phyloP scores from a whole-genome alignment of 768 basidiomycete genomes.

The Mrakia gelida region DNA sequence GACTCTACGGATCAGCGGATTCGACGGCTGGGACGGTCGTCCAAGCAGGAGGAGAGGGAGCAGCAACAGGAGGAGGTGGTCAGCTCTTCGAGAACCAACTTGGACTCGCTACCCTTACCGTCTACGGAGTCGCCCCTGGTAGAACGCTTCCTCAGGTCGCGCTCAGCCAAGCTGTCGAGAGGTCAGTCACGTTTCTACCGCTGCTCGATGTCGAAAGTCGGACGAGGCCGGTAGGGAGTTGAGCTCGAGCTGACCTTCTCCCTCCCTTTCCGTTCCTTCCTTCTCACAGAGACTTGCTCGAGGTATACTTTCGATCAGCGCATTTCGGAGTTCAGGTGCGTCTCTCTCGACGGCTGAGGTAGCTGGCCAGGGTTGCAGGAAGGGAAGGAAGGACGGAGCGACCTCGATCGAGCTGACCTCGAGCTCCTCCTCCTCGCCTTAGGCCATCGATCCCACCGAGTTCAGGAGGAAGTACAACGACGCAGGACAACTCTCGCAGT shows the following conservation, averaged over 20 bases:
- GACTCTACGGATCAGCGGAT: not conserved
- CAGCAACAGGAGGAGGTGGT: not conserved
- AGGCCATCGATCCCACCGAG: not conserved
- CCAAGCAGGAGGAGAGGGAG: not conserved
- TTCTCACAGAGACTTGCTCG: not conserved
- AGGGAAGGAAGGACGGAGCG: not conserved
- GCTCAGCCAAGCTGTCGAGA: not conserved
- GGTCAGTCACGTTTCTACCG: not conserved
- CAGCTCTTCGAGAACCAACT: not conserved
- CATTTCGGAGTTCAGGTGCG: not conserved
- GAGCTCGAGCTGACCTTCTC: no score
- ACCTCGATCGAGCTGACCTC: not conserved
- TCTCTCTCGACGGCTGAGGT: not conserved
- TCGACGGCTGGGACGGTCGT: not conserved
- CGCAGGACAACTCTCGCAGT: not conserved
- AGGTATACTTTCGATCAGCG: not conserved
- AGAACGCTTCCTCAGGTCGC: not conserved
- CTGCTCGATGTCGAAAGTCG: no score
- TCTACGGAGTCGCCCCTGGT: not conserved
- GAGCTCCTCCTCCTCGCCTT: not conserved
- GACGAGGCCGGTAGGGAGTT: no score
- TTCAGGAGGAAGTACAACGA: constrained; percentile 4
- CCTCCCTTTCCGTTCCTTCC: no score
- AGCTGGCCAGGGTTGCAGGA: no score
- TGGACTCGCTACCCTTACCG: not conserved